phyloP scores from a whole-genome alignment of 805 yeast genomes.

The Peterozyma xylosa region DNA sequence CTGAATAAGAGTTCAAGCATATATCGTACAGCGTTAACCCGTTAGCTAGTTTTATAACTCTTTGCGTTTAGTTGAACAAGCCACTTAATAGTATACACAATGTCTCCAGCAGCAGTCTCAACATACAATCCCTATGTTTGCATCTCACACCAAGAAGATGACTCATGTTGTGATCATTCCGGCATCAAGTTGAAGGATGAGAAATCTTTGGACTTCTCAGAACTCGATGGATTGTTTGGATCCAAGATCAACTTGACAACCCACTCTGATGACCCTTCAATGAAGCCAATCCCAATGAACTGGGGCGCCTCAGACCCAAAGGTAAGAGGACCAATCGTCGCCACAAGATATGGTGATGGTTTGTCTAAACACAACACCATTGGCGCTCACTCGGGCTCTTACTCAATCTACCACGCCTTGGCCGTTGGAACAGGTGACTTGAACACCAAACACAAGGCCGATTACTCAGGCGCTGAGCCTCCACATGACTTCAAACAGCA shows the following conservation, averaged over 20 bases:
- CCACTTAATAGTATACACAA: background rate
- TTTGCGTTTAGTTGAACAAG: background rate
- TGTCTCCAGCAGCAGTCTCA: constrained; percentile 9
- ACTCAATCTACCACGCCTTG: constrained; percentile 56
- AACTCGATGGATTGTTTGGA: constrained; percentile 17
- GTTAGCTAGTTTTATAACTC: background rate
- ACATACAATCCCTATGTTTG: constrained; percentile 2
- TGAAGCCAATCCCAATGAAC: constrained; percentile 38
- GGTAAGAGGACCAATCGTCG: constrained; percentile 51
- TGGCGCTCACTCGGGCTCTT: constrained; percentile 61
- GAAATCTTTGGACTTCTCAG: constrained; percentile 13
- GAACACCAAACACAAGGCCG: constrained; percentile 43
- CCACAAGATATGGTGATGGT: constrained; percentile 42
- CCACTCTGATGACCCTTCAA: constrained; percentile 39
- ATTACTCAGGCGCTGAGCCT: constrained; percentile 58
- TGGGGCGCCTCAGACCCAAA: constrained; percentile 47
- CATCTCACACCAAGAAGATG: constrained; percentile 3
- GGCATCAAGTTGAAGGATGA: constrained; percentile 8
- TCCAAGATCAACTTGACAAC: constrained; percentile 39
- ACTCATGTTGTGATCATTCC: background rate
- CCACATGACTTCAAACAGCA: constrained; percentile 47
- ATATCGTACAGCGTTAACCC: background rate
- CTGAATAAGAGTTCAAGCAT: background rate
- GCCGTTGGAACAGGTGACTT: constrained; percentile 57
- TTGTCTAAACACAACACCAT: constrained; percentile 49